Base-by-base conservation (phyloP, 2,329 filamentous ascomycete genomes). In the Claviceps capensis region DNA sequence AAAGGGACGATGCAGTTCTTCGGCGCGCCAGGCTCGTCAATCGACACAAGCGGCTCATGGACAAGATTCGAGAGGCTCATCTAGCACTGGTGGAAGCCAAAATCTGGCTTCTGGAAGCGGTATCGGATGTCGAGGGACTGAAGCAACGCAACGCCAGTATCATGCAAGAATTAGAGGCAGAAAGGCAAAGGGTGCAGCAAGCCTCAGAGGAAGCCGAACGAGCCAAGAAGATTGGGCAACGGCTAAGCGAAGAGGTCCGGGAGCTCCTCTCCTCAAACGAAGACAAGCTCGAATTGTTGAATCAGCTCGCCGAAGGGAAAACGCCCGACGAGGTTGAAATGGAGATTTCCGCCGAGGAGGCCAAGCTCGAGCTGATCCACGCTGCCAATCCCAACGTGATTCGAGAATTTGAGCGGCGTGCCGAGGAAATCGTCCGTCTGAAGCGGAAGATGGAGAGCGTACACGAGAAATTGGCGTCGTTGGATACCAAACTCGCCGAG, bases 331-430 rank as follows among this genome's bases (percentile, higher is more conserved):
- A 83, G 2, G 71, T 96, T 6, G 77, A 86, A 30, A 74, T 78
- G 9, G 84, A 94, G 54, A 86, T 96, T 48, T 75, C 81, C 22
- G 82, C 83, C 0, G 84, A 89, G 63, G 75, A 79, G 55, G 82
- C 85, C 23, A 84, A 85, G 54, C 78, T 97, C 2, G 85, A 89
- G 54, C 78, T 93, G 56, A 85, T 93, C 51, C 83, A 89, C 53
- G 84, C 82, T 41, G 85, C 85, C 40, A 88, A 90, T 59, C 83
- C 82, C 3, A 78, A 81, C 52, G 79, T 88, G 22, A 76, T 97
- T 50, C 77, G 78, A 51, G 85, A 94, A 58, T 97, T 83, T 61
- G 85, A 93, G 65, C 74, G 78, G 52, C 83, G 88, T 11, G 80
- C 81, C 22, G 72, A 72, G 49, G 77, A 85, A 53, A 94, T 98